Conservation (phyloP, 148 eudicot genomes). For the Suaeda aralocaspica region DNA sequence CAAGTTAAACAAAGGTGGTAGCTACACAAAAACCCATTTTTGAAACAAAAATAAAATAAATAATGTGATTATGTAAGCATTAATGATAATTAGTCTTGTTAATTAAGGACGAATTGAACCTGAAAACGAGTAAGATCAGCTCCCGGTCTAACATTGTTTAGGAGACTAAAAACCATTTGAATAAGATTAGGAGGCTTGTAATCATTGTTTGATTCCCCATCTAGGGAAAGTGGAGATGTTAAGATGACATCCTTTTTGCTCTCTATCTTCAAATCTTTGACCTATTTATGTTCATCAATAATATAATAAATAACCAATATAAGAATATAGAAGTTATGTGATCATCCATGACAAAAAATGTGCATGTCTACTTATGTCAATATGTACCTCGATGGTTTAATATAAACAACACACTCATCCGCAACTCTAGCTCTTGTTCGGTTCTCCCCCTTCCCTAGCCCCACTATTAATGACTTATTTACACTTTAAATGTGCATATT, state of each 20-base stretch:
- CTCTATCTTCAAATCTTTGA: slow-evolving; percentile 7
- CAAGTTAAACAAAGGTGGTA: slow-evolving; percentile 74
- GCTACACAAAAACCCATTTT: slow-evolving; percentile 27
- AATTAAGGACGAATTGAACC: slow-evolving; percentile 31
- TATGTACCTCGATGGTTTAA: no score
- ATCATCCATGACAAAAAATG: no score
- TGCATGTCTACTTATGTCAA: no score
- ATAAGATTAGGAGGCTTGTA: slow-evolving; percentile 56
- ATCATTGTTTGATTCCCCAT: slow-evolving; percentile 32
- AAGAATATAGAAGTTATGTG: background rate
- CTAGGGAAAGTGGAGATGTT: slow-evolving; percentile 53
- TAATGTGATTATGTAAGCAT: background rate
- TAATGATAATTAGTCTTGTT: no score
- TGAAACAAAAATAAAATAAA: background rate
- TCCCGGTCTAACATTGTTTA: slow-evolving; percentile 52
- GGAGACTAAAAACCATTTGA: slow-evolving; percentile 52
- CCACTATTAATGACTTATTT: no score
- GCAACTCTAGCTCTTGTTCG: no score
- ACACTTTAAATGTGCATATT: no score
- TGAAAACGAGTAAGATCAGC: slow-evolving; percentile 69
- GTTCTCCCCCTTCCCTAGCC: no score
- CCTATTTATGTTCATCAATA: slow-evolving; percentile 1
- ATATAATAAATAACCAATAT: background rate
- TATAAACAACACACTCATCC: no score
- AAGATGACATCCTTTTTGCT: slow-evolving; percentile 28